Evolutionary conservation across 768 basidiomycete genomes (phyloP).

Genomic region (Sistotremastrum niveocremeum): DNA sequence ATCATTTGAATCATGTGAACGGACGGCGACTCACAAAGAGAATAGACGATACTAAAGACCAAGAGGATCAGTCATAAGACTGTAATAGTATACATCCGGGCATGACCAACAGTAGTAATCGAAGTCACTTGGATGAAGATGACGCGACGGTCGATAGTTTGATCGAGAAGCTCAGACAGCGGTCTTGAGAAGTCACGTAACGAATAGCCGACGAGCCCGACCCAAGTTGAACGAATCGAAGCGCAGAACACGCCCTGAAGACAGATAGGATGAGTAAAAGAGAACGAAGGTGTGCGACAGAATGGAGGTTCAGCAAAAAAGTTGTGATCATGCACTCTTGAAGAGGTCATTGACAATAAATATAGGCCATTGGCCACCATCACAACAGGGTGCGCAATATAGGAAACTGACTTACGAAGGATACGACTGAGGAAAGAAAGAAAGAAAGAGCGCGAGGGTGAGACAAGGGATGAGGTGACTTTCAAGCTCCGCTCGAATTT

Average conservation of each 20-base stretch:
- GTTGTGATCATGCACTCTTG: conserved; percentile 32
- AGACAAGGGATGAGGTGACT: background rate
- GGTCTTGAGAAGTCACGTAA: too few relatives aligned
- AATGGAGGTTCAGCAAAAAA: background rate
- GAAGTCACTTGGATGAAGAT: too few relatives aligned
- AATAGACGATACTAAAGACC: too few relatives aligned
- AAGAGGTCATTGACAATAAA: conserved; percentile 61
- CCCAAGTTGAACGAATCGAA: too few relatives aligned
- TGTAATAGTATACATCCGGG: too few relatives aligned
- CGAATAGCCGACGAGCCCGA: too few relatives aligned
- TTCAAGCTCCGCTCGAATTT: background rate
- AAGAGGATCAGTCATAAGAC: too few relatives aligned
- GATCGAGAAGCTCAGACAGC: too few relatives aligned
- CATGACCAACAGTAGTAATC: too few relatives aligned
- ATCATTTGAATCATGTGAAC: conserved; percentile 15
- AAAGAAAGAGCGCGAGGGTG: background rate
- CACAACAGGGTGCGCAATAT: conserved; percentile 19
- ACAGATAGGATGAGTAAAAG: background rate
- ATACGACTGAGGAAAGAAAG: background rate
- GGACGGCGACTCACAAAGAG: too few relatives aligned
- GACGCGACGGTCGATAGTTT: too few relatives aligned
- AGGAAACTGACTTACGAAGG: conserved; percentile 8
- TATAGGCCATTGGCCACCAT: conserved; percentile 37
- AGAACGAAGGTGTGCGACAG: conserved; percentile 1
- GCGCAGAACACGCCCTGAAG: too few relatives aligned